These are phyloP conservation scores for Neoscytalidium dimidiatum DNA, from an alignment of 2,329 filamentous ascomycete species.

Conservation along the genomic window DNA sequence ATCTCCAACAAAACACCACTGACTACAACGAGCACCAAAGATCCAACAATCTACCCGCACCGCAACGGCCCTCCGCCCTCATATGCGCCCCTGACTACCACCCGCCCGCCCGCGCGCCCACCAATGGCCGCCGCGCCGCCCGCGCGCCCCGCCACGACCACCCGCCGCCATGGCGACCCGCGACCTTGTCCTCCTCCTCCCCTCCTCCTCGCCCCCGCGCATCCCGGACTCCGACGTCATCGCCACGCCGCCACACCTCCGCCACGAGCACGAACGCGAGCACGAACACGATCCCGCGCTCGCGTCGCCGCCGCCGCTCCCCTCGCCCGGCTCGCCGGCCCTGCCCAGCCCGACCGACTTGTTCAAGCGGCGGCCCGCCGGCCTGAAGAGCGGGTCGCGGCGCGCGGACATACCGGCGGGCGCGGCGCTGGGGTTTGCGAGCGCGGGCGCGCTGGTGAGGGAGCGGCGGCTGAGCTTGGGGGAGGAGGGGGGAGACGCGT, in stretches of 20 bases:
- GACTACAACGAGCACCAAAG: too few species aligned
- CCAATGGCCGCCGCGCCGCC: background rate
- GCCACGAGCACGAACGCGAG: background rate
- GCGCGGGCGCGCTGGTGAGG: constrained; percentile 33
- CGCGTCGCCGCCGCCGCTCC: background rate
- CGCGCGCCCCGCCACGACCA: background rate
- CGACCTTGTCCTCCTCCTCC: constrained; percentile 31
- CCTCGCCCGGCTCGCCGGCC: constrained; percentile 28
- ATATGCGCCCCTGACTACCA: background rate
- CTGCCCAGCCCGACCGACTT: constrained; percentile 28
- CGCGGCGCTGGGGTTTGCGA: constrained; percentile 30
- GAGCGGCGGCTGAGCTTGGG: constrained; percentile 31
- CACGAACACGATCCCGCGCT: background rate
- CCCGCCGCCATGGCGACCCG: background rate
- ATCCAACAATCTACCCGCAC: too few species aligned
- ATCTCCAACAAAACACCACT: background rate
- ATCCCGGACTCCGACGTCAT: constrained; percentile 15
- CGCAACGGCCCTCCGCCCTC: background rate
- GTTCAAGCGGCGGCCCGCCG: constrained; percentile 23
- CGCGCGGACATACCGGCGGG: constrained; percentile 30
- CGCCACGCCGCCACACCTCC: background rate
- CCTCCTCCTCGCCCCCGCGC: constrained; percentile 30
- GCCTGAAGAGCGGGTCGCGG: constrained; percentile 30
- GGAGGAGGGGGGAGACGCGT: constrained; percentile 20
- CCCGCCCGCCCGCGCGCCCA: background rate